phyloP scores from a whole-genome alignment of 306 rosid species.

The Fagus crenata region DNA sequence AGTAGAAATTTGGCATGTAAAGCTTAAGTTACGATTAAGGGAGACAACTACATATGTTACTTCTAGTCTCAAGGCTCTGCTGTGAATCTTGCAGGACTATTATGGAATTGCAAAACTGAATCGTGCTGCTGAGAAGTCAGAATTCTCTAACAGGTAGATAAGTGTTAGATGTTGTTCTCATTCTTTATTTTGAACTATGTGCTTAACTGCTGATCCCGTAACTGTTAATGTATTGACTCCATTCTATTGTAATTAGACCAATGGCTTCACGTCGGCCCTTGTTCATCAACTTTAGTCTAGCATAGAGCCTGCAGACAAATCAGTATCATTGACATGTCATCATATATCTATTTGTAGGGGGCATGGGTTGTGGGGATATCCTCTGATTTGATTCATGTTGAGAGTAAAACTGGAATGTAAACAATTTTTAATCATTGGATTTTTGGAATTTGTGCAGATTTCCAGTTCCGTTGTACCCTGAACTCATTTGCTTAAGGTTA shows the following conservation, averaged over 20 bases:
- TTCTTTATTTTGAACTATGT: not conserved
- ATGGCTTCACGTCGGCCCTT: not conserved
- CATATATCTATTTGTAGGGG: not conserved
- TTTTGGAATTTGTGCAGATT: slow-evolving; percentile 49
- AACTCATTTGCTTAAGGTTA: slow-evolving; percentile 58
- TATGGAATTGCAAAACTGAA: slow-evolving; percentile 52
- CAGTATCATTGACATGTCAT: not conserved
- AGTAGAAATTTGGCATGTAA: not conserved
- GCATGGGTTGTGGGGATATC: not conserved
- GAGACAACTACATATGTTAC: not conserved
- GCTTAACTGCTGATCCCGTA: not conserved
- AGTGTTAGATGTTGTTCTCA: not conserved
- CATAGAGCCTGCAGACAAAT: not conserved
- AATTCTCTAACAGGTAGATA: slow-evolving; percentile 70
- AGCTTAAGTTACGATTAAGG: slow-evolving; percentile 15
- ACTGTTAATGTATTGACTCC: not conserved
- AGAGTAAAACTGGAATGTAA: slow-evolving; percentile 3
- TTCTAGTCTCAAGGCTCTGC: slow-evolving; percentile 24
- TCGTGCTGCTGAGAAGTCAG: slow-evolving; percentile 49
- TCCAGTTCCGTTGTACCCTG: slow-evolving; percentile 65
- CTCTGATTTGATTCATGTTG: not conserved
- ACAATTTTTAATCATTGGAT: slow-evolving; percentile 26
- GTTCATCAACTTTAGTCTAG: not conserved
- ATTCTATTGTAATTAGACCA: not conserved
- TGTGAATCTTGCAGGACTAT: slow-evolving; percentile 45